These are phyloP conservation scores for Fusarium cicatricum DNA, from an alignment of 2,329 filamentous ascomycete species.

Conservation along the genomic window DNA sequence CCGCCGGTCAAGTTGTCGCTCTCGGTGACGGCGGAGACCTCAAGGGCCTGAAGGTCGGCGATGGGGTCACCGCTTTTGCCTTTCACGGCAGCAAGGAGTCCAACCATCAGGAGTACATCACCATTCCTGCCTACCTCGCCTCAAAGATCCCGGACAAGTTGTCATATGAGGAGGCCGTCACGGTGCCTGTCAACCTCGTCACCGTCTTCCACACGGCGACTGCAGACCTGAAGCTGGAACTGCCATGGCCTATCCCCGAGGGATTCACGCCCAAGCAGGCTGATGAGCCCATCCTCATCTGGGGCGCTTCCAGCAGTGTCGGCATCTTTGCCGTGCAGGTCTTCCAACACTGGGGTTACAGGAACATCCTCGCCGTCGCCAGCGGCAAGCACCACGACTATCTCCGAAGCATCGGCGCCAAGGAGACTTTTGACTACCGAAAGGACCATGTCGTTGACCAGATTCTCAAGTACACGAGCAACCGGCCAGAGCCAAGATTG, in stretches of 20 bases:
- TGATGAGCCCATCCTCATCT: constrained; percentile 55
- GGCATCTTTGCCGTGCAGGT: constrained; percentile 61
- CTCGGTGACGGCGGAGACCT: constrained; percentile 52
- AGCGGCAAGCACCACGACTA: constrained; percentile 55
- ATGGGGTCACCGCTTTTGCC: constrained; percentile 64
- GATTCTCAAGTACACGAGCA: constrained; percentile 39
- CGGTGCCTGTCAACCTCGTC: constrained; percentile 65
- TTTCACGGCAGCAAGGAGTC: constrained; percentile 57
- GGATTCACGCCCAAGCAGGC: constrained; percentile 48
- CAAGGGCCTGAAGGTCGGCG: constrained; percentile 58
- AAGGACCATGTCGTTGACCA: constrained; percentile 47
- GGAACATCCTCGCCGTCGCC: constrained; percentile 57
- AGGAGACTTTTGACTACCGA: constrained; percentile 57
- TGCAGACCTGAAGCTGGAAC: constrained; percentile 58
- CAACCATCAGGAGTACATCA: constrained; percentile 64
- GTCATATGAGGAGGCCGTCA: constrained; percentile 57
- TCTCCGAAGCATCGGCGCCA: constrained; percentile 55
- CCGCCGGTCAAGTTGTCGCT: constrained; percentile 61
- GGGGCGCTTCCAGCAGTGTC: constrained; percentile 62
- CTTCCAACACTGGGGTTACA: constrained; percentile 61
- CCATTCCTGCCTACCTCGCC: constrained; percentile 58
- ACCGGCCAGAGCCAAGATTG: constrained; percentile 40
- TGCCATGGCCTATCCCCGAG: constrained; percentile 64
- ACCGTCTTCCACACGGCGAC: constrained; percentile 65
- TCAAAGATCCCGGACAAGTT: constrained; percentile 54